These are phyloP conservation scores for Anisodus tanguticus DNA, from an alignment of 257 asterid genomes.

Conservation along the genomic window DNA sequence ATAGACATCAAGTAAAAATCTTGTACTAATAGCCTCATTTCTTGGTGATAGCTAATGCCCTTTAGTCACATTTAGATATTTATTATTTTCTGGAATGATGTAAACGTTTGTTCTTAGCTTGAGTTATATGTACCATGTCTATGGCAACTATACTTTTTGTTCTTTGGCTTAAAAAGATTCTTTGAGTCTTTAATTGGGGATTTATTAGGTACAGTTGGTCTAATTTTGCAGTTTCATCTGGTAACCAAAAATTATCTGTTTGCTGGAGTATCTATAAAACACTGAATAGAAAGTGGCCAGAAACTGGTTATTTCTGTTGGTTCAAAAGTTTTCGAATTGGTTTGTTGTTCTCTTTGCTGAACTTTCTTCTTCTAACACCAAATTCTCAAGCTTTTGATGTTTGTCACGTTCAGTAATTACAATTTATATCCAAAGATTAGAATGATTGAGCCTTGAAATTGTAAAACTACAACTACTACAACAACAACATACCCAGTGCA, in stretches of 20 bases:
- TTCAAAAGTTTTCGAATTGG: neutral
- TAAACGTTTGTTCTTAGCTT: neutral
- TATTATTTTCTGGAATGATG: neutral
- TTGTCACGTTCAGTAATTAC: neutral
- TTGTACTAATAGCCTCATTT: neutral
- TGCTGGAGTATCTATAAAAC: neutral
- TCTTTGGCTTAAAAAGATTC: neutral
- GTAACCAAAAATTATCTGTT: neutral
- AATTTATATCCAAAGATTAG: neutral
- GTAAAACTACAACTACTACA: too few relatives aligned
- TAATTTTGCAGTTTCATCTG: neutral
- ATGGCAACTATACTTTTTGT: neutral
- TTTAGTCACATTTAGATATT: slow-evolving; percentile 7
- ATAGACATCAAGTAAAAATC: neutral
- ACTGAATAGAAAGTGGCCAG: neutral
- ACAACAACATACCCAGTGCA: too few relatives aligned
- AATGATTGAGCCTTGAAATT: neutral
- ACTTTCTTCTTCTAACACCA: neutral
- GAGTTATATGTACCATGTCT: slow-evolving; percentile 1
- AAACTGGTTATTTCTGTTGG: neutral
- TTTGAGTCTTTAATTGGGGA: neutral
- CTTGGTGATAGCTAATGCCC: neutral
- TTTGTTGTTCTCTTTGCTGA: neutral
- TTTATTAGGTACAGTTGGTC: neutral
- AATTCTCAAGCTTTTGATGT: neutral